These are phyloP conservation scores for Elsinoe fawcettii DNA, from an alignment of 2,329 filamentous ascomycete genomes.

Conservation along the genomic window DNA sequence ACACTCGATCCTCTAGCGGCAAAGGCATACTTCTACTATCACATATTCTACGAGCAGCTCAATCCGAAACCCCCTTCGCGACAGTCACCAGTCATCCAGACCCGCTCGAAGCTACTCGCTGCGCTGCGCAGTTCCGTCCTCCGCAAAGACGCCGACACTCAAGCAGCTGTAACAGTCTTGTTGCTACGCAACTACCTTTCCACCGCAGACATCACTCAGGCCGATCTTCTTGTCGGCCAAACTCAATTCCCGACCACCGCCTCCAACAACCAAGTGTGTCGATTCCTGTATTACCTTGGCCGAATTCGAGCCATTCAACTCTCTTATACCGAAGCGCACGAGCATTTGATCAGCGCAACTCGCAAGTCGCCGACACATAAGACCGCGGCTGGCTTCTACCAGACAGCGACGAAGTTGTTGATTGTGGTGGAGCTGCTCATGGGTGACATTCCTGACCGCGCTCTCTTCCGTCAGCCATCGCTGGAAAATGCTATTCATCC, in stretches of 20 bases:
- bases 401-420: constrained; percentile 92
- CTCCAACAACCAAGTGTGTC: constrained; percentile 94
- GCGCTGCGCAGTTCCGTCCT: constrained; percentile 92
- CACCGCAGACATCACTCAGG: constrained; percentile 93
- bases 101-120: constrained; percentile 76
- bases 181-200: constrained; percentile 92
- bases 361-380: constrained; percentile 88
- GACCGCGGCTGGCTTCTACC: constrained; percentile 87
- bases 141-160: constrained; percentile 94
- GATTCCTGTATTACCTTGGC: constrained; percentile 94
- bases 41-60: constrained; percentile 87
- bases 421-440: constrained; percentile 94
- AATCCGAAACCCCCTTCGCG: constrained; percentile 81
- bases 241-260: constrained; percentile 91
- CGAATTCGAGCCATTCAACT: constrained; percentile 94
- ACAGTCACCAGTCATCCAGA: constrained; percentile 75
- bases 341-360: constrained; percentile 85
- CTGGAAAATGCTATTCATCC: constrained; percentile 84
- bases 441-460: constrained; percentile 95
- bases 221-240: constrained; percentile 89
- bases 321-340: constrained; percentile 92
- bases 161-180: constrained; percentile 89
- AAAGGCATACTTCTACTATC: constrained; percentile 97
- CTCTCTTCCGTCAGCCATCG: constrained; percentile 81
- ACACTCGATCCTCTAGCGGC: constrained; percentile 90